Conservation (phyloP, 179 eudicot genomes). For the Patellifolia procumbens region DNA sequence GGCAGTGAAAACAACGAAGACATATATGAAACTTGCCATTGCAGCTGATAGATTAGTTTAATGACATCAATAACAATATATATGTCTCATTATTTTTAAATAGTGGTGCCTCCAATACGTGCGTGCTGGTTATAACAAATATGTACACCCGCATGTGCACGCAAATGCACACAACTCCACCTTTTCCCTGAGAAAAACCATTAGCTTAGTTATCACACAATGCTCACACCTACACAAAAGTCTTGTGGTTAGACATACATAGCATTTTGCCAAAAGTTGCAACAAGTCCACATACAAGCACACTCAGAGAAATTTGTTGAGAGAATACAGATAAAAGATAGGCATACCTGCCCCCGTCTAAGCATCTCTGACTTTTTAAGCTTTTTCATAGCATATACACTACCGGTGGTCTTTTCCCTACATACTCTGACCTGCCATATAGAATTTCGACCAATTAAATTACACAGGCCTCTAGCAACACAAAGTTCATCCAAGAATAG, state of each 20-base stretch:
- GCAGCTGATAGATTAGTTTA: not conserved
- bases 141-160: not conserved
- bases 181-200: not conserved
- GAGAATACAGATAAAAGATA: constrained; percentile 21
- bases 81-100: no score
- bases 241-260: not conserved
- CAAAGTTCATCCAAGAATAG: not conserved
- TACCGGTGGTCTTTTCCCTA: constrained; percentile 29
- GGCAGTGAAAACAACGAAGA: not conserved
- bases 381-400: constrained; percentile 36
- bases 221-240: not conserved
- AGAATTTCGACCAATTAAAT: constrained; percentile 15
- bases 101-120: not conserved
- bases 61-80: not conserved
- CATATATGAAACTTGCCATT: not conserved
- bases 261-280: constrained; percentile 9
- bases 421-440: constrained; percentile 31
- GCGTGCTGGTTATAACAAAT: not conserved
- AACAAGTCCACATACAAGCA: not conserved
- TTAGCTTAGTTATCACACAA: not conserved
- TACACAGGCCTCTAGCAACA: not conserved
- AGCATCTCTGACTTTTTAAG: constrained; percentile 36
- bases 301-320: not conserved
- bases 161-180: not conserved
- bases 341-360: constrained; percentile 32